Base-by-base conservation (phyloP, 2,329 filamentous ascomycete species). In the Talaromyces sp. region DNA sequence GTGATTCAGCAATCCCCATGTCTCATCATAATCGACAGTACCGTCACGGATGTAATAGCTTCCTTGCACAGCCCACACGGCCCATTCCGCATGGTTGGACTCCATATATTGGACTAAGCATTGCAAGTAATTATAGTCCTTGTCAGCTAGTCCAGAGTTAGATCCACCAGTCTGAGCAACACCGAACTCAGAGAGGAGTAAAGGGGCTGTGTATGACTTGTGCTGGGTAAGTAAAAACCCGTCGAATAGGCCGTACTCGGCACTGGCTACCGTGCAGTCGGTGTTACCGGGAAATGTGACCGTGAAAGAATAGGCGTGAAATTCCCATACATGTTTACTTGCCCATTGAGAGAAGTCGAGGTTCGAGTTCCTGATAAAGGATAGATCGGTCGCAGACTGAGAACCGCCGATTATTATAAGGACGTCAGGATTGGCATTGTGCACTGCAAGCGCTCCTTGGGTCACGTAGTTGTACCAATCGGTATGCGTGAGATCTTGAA, bases 131-230 rank as follows among this genome's bases (percentile, higher is more conserved):
- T 65, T 66, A 54, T 73, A 65, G 46, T 82, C 80, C 43, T 75
- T 73, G 35, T 77, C 71, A 40, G 65, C 72, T 15, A 81, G 65
- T 0, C 78, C 79, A 35, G 73, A 67, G 71, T 78, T 77, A 58
- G 76, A 31, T 2, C 59, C 59, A 19, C 59, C 59, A 17, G 56
- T 58, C 56, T 58, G 51, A 13, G 28, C 78, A 46, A 81, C 82
- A 31, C 83, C 83, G 63, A 85, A 85, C 72, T 85, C 83, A 57
- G 79, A 81, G 43, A 86, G 67, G 51, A 83, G 75, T n/a, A 85
- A 69, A 2, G 83, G 82, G 1, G 78, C 81, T 0, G 81, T 84
- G 63, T 76, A 80, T 8, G 63, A 60, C 64, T 76, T 61, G 37
- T 66, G 68, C 65, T 83, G 78, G 63, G 71, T 73, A 13, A 84